Percentiles rank a stretch among this genome's conserved stretches.
These are phyloP conservation scores for Lodderomyces beijingensis DNA, from an alignment of 1,139 yeast genomes.

Conservation along the genomic window DNA sequence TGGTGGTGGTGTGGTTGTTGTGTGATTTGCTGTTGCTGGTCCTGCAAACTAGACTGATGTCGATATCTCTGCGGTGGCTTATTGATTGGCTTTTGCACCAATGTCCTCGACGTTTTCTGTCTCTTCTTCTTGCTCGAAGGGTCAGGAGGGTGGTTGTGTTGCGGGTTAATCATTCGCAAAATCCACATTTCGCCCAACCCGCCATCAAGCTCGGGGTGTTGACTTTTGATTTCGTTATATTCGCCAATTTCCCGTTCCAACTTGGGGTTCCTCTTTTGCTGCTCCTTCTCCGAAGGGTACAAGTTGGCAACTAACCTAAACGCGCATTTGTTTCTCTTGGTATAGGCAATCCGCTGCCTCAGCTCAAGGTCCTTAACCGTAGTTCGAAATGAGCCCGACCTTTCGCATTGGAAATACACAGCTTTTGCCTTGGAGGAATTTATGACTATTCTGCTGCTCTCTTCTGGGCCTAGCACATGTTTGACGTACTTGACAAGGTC, in stretches of 20 bases:
- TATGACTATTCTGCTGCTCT: constrained; percentile 46
- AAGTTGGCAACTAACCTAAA: constrained; percentile 47
- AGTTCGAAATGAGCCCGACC: constrained; percentile 46
- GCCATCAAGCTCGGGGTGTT: constrained; percentile 7
- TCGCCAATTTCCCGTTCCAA: constrained; percentile 11
- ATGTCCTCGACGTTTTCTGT: constrained; percentile 37
- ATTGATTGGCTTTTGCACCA: constrained; percentile 46
- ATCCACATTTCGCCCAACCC: constrained; percentile 39
- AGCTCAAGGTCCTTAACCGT: constrained; percentile 46
- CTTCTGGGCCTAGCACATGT: constrained; percentile 39
- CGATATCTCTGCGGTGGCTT: constrained; percentile 16
- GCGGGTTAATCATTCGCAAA: constrained; percentile 46
- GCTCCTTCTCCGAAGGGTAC: constrained; percentile 41
- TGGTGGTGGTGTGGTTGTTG: constrained; percentile 13
- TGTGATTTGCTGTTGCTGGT: constrained; percentile 13
- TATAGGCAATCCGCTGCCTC: constrained; percentile 50
- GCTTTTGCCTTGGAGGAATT: constrained; percentile 49
- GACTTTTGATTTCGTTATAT: background rate
- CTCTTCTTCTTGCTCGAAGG: constrained; percentile 36
- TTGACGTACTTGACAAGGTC: constrained; percentile 44
- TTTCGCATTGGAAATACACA: constrained; percentile 48
- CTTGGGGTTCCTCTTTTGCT: constrained; percentile 23
- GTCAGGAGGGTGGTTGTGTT: constrained; percentile 46
- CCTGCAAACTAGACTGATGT: constrained; percentile 16
- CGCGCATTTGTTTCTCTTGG: constrained; percentile 48